Conservation (phyloP, 352 stramenopile species). For the Phytophthora meadii region DNA sequence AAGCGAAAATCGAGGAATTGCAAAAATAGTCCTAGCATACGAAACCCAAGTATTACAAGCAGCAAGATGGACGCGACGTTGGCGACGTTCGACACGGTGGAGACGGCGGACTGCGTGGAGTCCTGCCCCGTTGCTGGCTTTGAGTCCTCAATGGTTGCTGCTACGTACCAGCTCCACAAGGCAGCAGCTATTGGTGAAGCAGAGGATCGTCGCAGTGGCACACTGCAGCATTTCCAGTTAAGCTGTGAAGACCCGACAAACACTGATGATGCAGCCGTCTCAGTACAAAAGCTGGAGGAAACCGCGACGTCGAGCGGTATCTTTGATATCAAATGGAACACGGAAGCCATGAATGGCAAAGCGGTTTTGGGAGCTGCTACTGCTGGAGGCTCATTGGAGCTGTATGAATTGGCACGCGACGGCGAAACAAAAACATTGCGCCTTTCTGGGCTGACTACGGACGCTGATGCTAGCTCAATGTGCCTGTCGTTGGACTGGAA, state of each 20-base stretch:
- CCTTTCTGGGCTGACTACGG: conserved; percentile 44
- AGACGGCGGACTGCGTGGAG: conserved; percentile 89
- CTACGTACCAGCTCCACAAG: conserved; percentile 88
- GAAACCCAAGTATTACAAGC: conserved; percentile 19
- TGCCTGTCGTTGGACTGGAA: conserved; percentile 89
- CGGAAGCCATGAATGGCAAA: conserved; percentile 53
- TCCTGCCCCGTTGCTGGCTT: conserved; percentile 69
- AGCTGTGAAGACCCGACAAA: conserved; percentile 34
- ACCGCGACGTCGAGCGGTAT: conserved; percentile 64
- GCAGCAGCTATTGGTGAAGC: conserved; percentile 27
- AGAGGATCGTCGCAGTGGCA: conserved; percentile 63
- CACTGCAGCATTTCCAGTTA: conserved; percentile 72
- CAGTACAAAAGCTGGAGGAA: conserved; percentile 55
- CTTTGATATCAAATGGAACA: conserved; percentile 88
- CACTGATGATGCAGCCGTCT: conserved; percentile 29
- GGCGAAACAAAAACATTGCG: conserved; percentile 26
- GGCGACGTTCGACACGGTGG: conserved; percentile 75
- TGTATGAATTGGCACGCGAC: conserved; percentile 52
- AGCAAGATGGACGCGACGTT: conserved; percentile 45
- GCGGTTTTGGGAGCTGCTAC: conserved; percentile 71
- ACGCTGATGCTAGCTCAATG: conserved; percentile 60
- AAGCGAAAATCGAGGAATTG: conserved; percentile 16
- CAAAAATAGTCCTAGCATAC: conserved; percentile 16
- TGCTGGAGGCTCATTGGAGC: conserved; percentile 66
- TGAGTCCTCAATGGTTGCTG: conserved; percentile 71